Evolutionary conservation across 805 yeast genomes (phyloP).

Genomic region (Debaryomyces prosopidis): DNA sequence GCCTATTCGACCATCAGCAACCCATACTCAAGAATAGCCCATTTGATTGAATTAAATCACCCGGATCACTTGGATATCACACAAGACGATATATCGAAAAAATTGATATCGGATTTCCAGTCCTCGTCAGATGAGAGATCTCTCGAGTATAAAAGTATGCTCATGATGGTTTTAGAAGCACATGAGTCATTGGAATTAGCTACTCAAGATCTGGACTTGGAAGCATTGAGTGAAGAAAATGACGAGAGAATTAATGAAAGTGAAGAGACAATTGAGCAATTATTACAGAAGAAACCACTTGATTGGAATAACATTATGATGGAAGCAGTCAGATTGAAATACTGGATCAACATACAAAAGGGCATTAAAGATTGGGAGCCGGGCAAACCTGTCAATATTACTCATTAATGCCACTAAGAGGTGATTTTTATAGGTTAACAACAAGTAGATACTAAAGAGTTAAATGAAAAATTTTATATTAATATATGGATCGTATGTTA

Average conservation of each 20-base stretch:
- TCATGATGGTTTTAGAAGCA: conserved; percentile 78
- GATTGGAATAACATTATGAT: conserved; percentile 61
- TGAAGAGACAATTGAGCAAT: conserved; percentile 44
- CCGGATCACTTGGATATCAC: conserved; percentile 51
- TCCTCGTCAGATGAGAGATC: conserved; percentile 27
- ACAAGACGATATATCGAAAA: conserved; percentile 54
- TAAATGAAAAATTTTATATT: background rate
- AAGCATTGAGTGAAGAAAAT: conserved; percentile 53
- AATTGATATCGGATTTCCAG: conserved; percentile 44
- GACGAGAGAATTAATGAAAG: conserved; percentile 51
- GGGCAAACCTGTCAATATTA: conserved; percentile 62
- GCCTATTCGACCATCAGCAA: conserved; percentile 73
- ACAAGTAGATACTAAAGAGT: too few relatives aligned
- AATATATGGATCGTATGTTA: background rate
- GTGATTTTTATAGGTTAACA: too few relatives aligned
- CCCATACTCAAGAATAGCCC: conserved; percentile 62
- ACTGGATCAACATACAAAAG: conserved; percentile 76
- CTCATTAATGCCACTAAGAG: conserved; percentile 43
- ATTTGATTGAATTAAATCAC: conserved; percentile 33
- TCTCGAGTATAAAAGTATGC: conserved; percentile 49
- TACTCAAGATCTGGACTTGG: conserved; percentile 56
- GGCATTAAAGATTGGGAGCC: conserved; percentile 80
- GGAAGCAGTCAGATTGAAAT: conserved; percentile 72
- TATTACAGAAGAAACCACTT: conserved; percentile 40
- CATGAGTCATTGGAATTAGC: conserved; percentile 82